Evolutionary conservation across 1,139 yeast species (phyloP), one percentile per base, ranked within the genome.

Genomic region (Blastobotrys serpentis): DNA sequence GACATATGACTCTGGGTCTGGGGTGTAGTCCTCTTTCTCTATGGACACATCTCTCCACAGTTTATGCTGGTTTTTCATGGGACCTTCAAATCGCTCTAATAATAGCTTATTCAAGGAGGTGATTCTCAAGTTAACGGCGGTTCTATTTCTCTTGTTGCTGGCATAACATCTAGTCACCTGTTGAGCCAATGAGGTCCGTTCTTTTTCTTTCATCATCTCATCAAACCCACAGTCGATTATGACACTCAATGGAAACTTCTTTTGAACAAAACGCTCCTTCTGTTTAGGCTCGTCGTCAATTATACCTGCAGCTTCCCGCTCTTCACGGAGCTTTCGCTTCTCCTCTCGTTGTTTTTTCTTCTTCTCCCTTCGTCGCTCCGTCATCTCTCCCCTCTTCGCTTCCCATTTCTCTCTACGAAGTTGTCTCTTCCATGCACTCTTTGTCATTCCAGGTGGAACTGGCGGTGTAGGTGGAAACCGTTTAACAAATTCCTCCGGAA

Each of bases 161-260:
- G 95, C 79, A 66, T 92, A 90, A 50, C 89, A 77, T 51, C 97
- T 74, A 8, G 92, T 80, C 44, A 92, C 75, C 67, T 92, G 98
- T 52, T 82, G 79, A 8, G 90, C 79, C 63, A 90, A 69, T 16
- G 96, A 86, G 2, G 78, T 79, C 42, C 86, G 78, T 62, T 92
- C 98, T 49, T 61, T 64, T 75, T 81, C 85, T 45, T 76, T 79
- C 98, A 92, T 92, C 60, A 86, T 67, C 39, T 86, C 89, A 62
- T 92, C 98, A 65, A 92, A 92, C 19, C 77, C 86, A 68, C 98
- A 92, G 67, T 92, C 98, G 56, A 92, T 65, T 16, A 89, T 70
- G 32, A 90, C 75, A 11, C 44, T 50, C 14, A 60, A 48, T 13
- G 53, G 52, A 13, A 44, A 41, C 38, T 52, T 40, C 3, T 43